Percentiles rank a stretch among this genome's conserved stretches.
phyloP scores from a whole-genome alignment of 129 eudicot species.

The Flaveria ramosissima region DNA sequence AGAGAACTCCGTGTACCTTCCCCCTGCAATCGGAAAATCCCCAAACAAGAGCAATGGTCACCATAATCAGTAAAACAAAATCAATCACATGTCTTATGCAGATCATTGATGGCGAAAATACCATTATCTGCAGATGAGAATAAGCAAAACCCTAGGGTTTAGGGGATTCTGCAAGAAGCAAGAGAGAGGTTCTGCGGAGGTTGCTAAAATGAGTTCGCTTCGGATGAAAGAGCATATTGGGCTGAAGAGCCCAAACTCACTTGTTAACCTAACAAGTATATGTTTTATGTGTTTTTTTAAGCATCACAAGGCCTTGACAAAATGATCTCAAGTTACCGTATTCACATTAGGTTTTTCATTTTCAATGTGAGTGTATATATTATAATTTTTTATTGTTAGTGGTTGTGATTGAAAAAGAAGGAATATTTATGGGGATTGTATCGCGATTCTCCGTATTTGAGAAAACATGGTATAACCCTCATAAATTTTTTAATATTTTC shows the following conservation, averaged over 20 bases:
- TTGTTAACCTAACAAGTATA: background rate
- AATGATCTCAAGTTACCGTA: no score
- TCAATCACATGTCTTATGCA: background rate
- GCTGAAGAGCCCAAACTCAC: background rate
- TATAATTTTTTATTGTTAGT: no score
- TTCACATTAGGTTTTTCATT: no score
- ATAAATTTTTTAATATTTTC: no score
- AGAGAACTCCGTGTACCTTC: background rate
- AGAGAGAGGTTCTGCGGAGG: background rate
- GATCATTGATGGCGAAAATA: background rate
- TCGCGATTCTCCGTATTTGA: no score
- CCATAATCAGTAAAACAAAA: constrained; percentile 1
- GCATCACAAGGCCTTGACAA: no score
- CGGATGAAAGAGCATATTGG: background rate
- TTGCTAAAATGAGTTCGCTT: background rate
- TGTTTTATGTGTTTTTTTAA: no score
- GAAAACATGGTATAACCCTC: no score
- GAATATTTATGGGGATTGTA: no score
- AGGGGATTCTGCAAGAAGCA: background rate
- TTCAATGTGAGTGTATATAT: no score
- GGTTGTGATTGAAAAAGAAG: no score
- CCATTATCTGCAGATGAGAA: constrained; percentile 11
- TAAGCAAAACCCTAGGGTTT: constrained; percentile 22
- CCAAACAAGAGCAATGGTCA: background rate
- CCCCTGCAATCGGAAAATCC: constrained; percentile 22